These are phyloP conservation scores for Leccinum pachyderme DNA, from an alignment of 1,284 basidiomycete species.

Conservation along the genomic window DNA sequence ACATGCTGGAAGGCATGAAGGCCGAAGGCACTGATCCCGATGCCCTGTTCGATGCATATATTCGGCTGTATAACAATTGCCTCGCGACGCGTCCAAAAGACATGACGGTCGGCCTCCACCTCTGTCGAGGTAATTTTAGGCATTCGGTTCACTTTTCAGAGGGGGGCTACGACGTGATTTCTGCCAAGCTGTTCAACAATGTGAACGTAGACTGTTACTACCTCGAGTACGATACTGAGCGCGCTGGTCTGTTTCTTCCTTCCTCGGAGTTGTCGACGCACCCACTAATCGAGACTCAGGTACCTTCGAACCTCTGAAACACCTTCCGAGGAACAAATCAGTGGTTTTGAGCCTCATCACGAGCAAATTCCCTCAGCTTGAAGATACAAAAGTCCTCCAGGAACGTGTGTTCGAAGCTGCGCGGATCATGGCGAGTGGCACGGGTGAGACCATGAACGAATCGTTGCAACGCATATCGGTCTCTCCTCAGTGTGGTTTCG, in stretches of 20 bases:
- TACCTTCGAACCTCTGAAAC: neutral
- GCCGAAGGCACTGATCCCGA: neutral
- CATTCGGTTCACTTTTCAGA: neutral
- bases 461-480: neutral
- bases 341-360: neutral
- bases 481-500: neutral
- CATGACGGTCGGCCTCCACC: neutral
- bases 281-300: slow-evolving; percentile 10
- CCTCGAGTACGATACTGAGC: slow-evolving; percentile 31
- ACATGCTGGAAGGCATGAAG: neutral
- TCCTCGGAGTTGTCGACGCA: neutral
- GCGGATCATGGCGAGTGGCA: slow-evolving; percentile 49
- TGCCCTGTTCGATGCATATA: neutral
- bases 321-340: neutral
- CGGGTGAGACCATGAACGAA: slow-evolving; percentile 24
- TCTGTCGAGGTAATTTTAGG: neutral
- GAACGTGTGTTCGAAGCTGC: neutral
- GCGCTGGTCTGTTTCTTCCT: neutral
- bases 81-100: slow-evolving; percentile 49
- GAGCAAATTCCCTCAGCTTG: slow-evolving; percentile 37
- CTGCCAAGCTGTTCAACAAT: slow-evolving; percentile 67
- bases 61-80: slow-evolving; percentile 63
- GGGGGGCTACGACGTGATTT: slow-evolving; percentile 65
- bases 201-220: slow-evolving; percentile 78
- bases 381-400: slow-evolving; percentile 25